phyloP scores from a whole-genome alignment of 1,284 basidiomycete genomes.

The Sporisorium graminicola region DNA sequence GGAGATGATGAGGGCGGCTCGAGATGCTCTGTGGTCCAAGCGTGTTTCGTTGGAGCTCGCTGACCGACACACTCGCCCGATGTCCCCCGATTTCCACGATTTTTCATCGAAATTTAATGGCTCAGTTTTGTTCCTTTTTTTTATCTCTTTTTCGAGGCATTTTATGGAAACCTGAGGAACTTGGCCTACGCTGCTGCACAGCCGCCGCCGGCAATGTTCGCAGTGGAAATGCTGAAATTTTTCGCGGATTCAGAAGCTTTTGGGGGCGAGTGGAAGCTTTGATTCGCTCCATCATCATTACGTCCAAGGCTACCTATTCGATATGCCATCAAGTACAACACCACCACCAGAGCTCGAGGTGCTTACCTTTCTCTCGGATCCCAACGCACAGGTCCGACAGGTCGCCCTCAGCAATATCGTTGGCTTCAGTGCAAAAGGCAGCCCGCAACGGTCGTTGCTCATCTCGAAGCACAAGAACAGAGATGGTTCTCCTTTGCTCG shows the following conservation, averaged over 20 bases:
- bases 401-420: conserved; percentile 86
- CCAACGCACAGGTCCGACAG: conserved; percentile 87
- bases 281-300: neutral
- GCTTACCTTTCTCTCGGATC: conserved; percentile 85
- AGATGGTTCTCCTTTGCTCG: conserved; percentile 52
- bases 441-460: conserved; percentile 58
- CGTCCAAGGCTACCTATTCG: neutral
- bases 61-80: neutral
- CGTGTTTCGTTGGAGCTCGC: neutral
- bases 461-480: conserved; percentile 56
- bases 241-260: conserved; percentile 5
- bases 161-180: no score
- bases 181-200: no score
- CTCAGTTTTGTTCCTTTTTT: no score
- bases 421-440: conserved; percentile 60
- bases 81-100: neutral
- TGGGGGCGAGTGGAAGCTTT: neutral
- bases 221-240: conserved; percentile 16
- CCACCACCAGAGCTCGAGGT: conserved; percentile 74
- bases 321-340: conserved; percentile 35
- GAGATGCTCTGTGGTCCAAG: neutral
- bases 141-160: no score
- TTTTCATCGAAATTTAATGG: no score
- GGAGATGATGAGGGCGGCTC: neutral
- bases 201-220: no score